Conservation (phyloP, 2,329 filamentous ascomycete species). For the Zymoseptoria crescenta region DNA sequence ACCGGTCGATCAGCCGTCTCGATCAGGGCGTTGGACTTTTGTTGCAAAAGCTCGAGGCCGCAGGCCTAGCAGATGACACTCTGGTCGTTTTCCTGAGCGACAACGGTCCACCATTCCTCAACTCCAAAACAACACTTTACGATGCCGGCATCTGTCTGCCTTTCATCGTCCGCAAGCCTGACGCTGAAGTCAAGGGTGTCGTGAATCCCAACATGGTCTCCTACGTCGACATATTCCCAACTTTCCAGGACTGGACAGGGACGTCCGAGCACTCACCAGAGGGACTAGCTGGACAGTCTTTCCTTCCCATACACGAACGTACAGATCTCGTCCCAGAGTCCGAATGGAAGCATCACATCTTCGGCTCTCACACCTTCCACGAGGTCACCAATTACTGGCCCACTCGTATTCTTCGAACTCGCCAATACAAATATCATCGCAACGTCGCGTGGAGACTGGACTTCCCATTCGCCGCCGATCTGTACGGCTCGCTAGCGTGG, state of each 20-base stretch:
- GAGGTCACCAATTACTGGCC: constrained; percentile 46
- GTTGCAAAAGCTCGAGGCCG: constrained; percentile 28
- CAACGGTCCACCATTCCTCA: constrained; percentile 45
- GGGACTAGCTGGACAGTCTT: constrained; percentile 29
- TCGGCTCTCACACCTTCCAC: constrained; percentile 47
- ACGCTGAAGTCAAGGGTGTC: constrained; percentile 12
- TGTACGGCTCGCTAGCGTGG: constrained; percentile 39
- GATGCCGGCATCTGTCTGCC: constrained; percentile 42
- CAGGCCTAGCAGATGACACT: constrained; percentile 32
- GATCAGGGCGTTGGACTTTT: constrained; percentile 39
- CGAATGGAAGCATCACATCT: constrained; percentile 34
- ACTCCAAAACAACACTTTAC: constrained; percentile 46
- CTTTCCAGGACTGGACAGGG: constrained; percentile 37
- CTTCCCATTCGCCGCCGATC: constrained; percentile 14
- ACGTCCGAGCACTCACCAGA: constrained; percentile 1
- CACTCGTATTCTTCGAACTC: constrained; percentile 40
- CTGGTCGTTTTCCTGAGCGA: constrained; percentile 43
- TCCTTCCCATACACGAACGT: constrained; percentile 32
- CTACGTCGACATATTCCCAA: constrained; percentile 42
- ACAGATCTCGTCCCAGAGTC: constrained; percentile 16
- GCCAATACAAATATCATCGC: constrained; percentile 43
- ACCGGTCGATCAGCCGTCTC: constrained; percentile 33
- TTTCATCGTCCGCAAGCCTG: constrained; percentile 35
- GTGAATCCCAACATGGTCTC: constrained; percentile 41
- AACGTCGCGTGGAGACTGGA: constrained; percentile 38